Base-by-base conservation (phyloP, 257 asterid species). In the Jaltomata sinuosa region DNA sequence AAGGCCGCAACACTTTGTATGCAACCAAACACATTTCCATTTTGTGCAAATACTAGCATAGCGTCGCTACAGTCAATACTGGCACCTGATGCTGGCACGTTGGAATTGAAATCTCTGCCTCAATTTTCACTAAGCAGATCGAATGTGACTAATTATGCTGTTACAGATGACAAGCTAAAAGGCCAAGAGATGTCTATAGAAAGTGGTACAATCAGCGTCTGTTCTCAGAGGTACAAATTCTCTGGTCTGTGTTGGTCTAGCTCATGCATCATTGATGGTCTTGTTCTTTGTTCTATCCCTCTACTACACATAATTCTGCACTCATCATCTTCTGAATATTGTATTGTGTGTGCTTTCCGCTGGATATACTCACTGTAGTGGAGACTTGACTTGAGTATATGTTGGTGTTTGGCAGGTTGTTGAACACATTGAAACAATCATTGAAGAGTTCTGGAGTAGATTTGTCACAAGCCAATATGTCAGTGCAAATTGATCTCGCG, bases 401-500 rank as follows among this genome's bases (percentile, higher is more conserved):
- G 22, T 59, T 62, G 79, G 64, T 32, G 25, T 68, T 79, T 78
- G 65, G 85, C 94, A 97, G 99, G 95, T 87, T 97, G 92, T 84
- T 97, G 89, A 93, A 90, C 82, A 90, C 92, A 81, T 90, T 97
- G 76, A 91, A 97, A 22, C 91, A 93, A 90, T 98, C 99, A 59
- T 90, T 97, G 77, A 95, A 92, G 85, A 91, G 83, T 82, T 93
- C 97, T 29, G 99, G 99, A 34, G 92, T 97, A 42, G 97, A 97
- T 85, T 89, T 94, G 79, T 91, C 98, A 18, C 94, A 91, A 84
- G 95, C 99, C 86, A 91, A 86, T 89, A 91, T 97, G 86, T 94
- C 99, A 1, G 99, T 95, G 36, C 94, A 95, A 88, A 92, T 97
- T 80, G 96, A 97, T 87, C 91, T 97, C 25, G 98, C 96, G 27